Conservation (phyloP, 1,284 basidiomycete species). For the Fomitopsis palustris region DNA sequence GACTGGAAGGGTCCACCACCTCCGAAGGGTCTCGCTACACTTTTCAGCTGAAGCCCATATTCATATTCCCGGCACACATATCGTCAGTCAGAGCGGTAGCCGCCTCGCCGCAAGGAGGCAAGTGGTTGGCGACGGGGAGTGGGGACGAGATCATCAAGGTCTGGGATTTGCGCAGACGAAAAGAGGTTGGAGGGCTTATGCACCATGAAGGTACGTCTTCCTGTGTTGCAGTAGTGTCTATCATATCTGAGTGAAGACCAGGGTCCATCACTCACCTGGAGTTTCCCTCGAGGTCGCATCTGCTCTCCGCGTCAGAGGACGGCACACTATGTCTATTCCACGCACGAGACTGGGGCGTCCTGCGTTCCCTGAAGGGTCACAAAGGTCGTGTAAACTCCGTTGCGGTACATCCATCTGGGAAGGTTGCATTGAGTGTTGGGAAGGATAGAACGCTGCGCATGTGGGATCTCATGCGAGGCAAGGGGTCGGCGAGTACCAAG, state of each 20-base stretch:
- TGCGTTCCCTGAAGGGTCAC: conserved; percentile 89
- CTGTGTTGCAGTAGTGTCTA: conserved; percentile 12
- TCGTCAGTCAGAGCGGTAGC: conserved; percentile 90
- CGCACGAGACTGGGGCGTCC: conserved; percentile 89
- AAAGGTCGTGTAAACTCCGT: conserved; percentile 89
- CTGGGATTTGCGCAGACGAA: conserved; percentile 90
- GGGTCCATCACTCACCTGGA: conserved; percentile 89
- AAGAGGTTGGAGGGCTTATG: conserved; percentile 91
- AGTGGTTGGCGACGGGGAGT: conserved; percentile 94
- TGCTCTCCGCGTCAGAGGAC: conserved; percentile 89
- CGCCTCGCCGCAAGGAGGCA: conserved; percentile 81
- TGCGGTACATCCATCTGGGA: conserved; percentile 89
- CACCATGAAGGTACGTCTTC: conserved; percentile 80
- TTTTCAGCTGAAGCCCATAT: conserved; percentile 74
- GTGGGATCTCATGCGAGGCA: conserved; percentile 98
- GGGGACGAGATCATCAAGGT: conserved; percentile 95
- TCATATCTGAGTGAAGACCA: conserved; percentile 20
- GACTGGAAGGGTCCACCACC: conserved; percentile 69
- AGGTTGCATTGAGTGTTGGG: conserved; percentile 89
- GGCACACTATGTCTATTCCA: conserved; percentile 88
- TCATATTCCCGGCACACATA: conserved; percentile 96
- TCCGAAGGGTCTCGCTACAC: conserved; percentile 31
- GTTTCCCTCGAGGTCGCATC: conserved; percentile 87
- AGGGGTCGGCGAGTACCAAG: conserved; percentile 85
- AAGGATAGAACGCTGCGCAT: conserved; percentile 88